Evolutionary conservation across 2,329 filamentous ascomycete genomes (phyloP), one percentile per base, ranked within the genome.

Genomic region (Aspergillus udagawae): DNA sequence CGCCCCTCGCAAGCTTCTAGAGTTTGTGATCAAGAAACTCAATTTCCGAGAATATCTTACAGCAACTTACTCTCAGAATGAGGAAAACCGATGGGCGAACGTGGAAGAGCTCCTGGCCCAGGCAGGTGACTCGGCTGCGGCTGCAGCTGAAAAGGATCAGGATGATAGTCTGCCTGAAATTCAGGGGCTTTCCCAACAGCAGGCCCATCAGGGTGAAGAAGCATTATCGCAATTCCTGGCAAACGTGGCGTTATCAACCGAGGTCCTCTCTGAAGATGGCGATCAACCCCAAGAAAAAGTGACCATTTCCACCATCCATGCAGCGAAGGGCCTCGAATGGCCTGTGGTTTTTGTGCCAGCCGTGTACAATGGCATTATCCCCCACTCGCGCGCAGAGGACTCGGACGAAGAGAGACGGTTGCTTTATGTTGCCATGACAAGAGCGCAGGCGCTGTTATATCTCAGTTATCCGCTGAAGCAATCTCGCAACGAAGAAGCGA

Each of bases 241-340:
- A 10, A 97, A 96, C 65, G 87, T 97, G 10, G 86, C 91, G 0
- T 77, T 99, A n/a, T 89, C 91, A 2, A 88, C 91, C 0, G 91
- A 95, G 61, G 83, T 87, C 0, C 65, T 61, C n/a, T 67, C 71
- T 21, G 84, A 83, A 20, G 83, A 86, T 25, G 79, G 79, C 28
- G 83, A 80, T 28, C 79, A 83, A 41, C 62, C 74, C 1, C 67
- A 75, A 38, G 72, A 77, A 1, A 81, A 90, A 64, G 85, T 97
- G 21, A 97, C 92, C 0, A 91, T 99, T 25, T 97, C 92, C 5
- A 99, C 93, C 0, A 97, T 99, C 10, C 93, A 99, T 70, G 92
- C 92, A 0, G 91, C 93, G 2, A 99, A 99, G 73, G 93, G 93
- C 3, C 80, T 99, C 1, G 93, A 99, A 72, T 99, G 94, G 94